Percentiles rank a stretch among this genome's conserved stretches.
phyloP scores from a whole-genome alignment of 345 rosid species.

The Kandelia obovata region DNA sequence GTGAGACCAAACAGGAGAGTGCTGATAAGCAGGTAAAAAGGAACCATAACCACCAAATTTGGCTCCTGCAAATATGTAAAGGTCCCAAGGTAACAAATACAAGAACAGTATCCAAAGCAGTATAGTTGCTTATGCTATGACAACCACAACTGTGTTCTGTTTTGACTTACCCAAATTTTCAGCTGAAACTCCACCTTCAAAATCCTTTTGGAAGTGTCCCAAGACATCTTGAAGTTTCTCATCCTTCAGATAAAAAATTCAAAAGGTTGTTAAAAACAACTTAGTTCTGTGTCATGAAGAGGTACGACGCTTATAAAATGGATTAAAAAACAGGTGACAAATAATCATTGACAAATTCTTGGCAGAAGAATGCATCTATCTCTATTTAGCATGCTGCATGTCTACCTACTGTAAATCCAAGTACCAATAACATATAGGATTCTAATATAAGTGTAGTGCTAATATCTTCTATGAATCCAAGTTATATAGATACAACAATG shows the following conservation, averaged over 20 bases:
- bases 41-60: conserved; percentile 95
- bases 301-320: not conserved
- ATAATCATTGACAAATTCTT: not conserved
- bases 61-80: conserved; percentile 54
- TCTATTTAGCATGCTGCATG: not conserved
- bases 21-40: conserved; percentile 63
- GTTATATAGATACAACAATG: too few species aligned
- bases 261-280: not conserved
- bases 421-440: not conserved
- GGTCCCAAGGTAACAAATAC: conserved; percentile 20
- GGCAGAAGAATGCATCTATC: not conserved
- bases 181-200: conserved; percentile 81
- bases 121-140: conserved; percentile 22
- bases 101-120: conserved; percentile 21
- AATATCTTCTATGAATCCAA: not conserved
- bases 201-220: conserved; percentile 84
- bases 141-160: conserved; percentile 26
- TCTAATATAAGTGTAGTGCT: not conserved
- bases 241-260: conserved; percentile 39
- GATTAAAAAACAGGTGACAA: not conserved
- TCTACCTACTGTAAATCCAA: conserved; percentile 1
- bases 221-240: conserved; percentile 77
- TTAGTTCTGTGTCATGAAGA: not conserved
- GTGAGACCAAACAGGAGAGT: conserved; percentile 62
- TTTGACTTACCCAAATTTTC: conserved; percentile 76